A percentile compares a stretch with the other conserved stretches of the same genome.
Evolutionary conservation across 2,329 filamentous ascomycete species (phyloP).

Genomic region (Ophiocordyceps camponoti-leonardi): DNA sequence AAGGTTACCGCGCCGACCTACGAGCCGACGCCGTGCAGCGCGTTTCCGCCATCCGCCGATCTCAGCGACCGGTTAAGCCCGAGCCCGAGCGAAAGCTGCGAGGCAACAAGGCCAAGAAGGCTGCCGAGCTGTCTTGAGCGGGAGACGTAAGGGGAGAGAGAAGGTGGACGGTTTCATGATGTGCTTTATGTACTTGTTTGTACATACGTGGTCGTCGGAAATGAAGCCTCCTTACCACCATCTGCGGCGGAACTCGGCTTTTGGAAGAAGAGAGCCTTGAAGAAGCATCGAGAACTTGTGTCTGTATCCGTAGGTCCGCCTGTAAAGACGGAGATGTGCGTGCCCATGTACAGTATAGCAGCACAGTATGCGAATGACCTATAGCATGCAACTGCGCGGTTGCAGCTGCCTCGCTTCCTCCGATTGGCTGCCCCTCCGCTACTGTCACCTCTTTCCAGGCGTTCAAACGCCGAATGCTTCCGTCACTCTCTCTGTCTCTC

Average conservation of each 20-base stretch:
- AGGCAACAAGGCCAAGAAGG: conserved; percentile 65
- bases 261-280: too few relatives aligned
- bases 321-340: not conserved
- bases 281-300: too few relatives aligned
- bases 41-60: conserved; percentile 66
- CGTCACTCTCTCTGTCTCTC: not conserved
- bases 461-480: not conserved
- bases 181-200: too few relatives aligned
- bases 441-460: not conserved
- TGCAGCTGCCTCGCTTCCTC: not conserved
- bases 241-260: too few relatives aligned
- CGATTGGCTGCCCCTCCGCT: not conserved
- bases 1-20: conserved; percentile 69
- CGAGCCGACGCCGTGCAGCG: conserved; percentile 67
- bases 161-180: too few relatives aligned
- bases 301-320: not conserved
- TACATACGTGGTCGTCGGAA: too few relatives aligned
- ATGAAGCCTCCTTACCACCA: too few relatives aligned
- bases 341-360: not conserved
- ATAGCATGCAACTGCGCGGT: not conserved
- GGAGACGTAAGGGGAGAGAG: not conserved
- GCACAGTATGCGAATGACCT: not conserved
- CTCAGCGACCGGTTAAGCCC: conserved; percentile 66
- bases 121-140: conserved; percentile 21
- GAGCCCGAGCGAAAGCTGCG: conserved; percentile 56